Evolutionary conservation across 31 red algal genomes (phyloP), one percentile per base, ranked within the genome.

Genomic region (Asparagopsis taxiformis): DNA sequence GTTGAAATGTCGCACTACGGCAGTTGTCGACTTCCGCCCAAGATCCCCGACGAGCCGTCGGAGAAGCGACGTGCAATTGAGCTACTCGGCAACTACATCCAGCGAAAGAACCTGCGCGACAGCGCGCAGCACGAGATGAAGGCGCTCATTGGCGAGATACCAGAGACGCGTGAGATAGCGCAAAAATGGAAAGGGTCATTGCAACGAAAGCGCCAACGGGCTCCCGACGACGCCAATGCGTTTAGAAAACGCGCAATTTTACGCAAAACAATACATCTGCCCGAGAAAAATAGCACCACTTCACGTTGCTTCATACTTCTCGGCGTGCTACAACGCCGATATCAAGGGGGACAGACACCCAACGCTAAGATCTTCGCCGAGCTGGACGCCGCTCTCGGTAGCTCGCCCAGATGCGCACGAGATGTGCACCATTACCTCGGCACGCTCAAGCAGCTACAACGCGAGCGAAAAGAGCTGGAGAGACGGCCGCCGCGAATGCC

Each of bases 171-270:
- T 25, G 32, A 70, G 37, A 24, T 72, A 13, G 78, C 78, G 3
- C 78, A 82, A 54, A 54, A 70, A 56, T 82, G 78, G 78, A 82
- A 82, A 32, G 78, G 29, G 17, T 64, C 66, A 3, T 23, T 82
- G 30, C 65, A 72, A 49, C 65, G 55, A 55, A n/a, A 31, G 25
- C 10, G 19, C 2, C 0, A 55, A 57, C 53, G 65, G 53, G 15
- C 29, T 52, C 1, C 36, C 36, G 26, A 50, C 31, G 4, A 28
- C 30, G 65, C 65, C 0, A 70, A 31, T 30, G 66, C 65, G 16
- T 72, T 82, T 44, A 62, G 38, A 43, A 25, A 63, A 33, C 65
- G 78, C 20, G 20, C 38, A 9, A 28, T 43, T 3, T 19, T 79
- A 8, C 29, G 38, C n/a, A 16, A 68, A 22, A 21, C 17, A 0